phyloP scores from a whole-genome alignment of 805 yeast genomes.

The Cyberlindnera xishuangbannaensis region DNA sequence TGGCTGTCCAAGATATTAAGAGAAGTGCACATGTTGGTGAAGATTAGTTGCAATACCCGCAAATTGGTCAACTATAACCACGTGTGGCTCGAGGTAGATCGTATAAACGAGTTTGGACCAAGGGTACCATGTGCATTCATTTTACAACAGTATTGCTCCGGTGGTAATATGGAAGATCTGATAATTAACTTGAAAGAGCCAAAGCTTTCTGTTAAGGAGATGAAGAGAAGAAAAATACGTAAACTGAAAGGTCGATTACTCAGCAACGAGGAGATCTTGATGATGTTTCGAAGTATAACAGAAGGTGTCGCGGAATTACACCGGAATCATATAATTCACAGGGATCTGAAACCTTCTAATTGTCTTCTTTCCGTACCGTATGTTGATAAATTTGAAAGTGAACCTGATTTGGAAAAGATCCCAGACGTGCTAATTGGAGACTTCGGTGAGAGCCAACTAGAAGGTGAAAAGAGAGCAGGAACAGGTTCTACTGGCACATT shows the following conservation, averaged over 20 bases:
- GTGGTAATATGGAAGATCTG: constrained; percentile 78
- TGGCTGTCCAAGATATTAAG: constrained; percentile 65
- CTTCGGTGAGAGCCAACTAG: constrained; percentile 82
- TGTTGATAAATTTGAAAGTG: constrained; percentile 10
- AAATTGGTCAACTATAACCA: constrained; percentile 83
- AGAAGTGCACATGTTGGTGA: constrained; percentile 69
- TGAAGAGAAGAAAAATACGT: constrained; percentile 31
- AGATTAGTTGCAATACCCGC: constrained; percentile 39
- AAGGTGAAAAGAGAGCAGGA: constrained; percentile 57
- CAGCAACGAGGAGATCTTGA: constrained; percentile 54
- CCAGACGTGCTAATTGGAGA: constrained; percentile 82
- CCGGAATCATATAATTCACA: constrained; percentile 68
- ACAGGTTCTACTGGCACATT: constrained; percentile 86
- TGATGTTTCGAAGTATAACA: constrained; percentile 61
- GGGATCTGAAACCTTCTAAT: constrained; percentile 87
- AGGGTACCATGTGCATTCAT: constrained; percentile 69
- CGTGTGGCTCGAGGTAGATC: constrained; percentile 80
- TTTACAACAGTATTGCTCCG: constrained; percentile 81
- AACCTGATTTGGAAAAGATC: constrained; percentile 24
- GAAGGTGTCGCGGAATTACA: constrained; percentile 72
- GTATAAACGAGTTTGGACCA: constrained; percentile 47
- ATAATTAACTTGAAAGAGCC: constrained; percentile 35
- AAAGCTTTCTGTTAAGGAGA: constrained; percentile 29
- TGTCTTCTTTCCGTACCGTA: constrained; percentile 47
- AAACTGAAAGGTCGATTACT: constrained; percentile 31